Conservation (phyloP, 2,329 filamentous ascomycete genomes). For the Fusarium vanettenii region DNA sequence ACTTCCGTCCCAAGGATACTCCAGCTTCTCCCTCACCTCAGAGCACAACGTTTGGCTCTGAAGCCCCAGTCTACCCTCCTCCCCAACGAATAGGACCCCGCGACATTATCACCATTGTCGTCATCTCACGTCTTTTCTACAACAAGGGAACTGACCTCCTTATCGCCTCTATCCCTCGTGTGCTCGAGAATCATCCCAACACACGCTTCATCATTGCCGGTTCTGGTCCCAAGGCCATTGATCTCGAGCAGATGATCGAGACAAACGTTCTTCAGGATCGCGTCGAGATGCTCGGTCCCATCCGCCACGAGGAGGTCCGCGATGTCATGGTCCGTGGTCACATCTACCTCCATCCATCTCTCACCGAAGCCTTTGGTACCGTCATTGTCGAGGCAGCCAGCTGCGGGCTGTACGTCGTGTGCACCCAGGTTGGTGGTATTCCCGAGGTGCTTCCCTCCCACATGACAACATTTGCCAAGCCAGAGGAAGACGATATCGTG, state of each 20-base stretch:
- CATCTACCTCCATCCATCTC: constrained; percentile 93
- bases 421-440: constrained; percentile 95
- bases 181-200: constrained; percentile 88
- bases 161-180: constrained; percentile 94
- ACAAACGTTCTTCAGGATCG: constrained; percentile 93
- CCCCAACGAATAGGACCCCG: constrained; percentile 80
- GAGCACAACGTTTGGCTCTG: constrained; percentile 52
- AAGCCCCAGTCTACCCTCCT: constrained; percentile 53
- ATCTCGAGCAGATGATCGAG: constrained; percentile 98
- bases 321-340: constrained; percentile 98
- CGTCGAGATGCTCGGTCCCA: constrained; percentile 89
- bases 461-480: constrained; percentile 98
- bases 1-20: constrained; percentile 78
- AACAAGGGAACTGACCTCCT: constrained; percentile 98
- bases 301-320: constrained; percentile 95
- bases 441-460: constrained; percentile 94
- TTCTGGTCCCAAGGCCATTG: constrained; percentile 95
- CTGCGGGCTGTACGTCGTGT: constrained; percentile 96
- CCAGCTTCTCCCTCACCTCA: constrained; percentile 48
- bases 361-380: constrained; percentile 97
- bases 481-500: constrained; percentile 95
- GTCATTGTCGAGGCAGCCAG: constrained; percentile 97
- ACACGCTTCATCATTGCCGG: constrained; percentile 97
- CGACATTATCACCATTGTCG: constrained; percentile 94
- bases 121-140: constrained; percentile 97